phyloP scores from a whole-genome alignment of 2,329 filamentous ascomycete genomes.

The Alternaria sp. region DNA sequence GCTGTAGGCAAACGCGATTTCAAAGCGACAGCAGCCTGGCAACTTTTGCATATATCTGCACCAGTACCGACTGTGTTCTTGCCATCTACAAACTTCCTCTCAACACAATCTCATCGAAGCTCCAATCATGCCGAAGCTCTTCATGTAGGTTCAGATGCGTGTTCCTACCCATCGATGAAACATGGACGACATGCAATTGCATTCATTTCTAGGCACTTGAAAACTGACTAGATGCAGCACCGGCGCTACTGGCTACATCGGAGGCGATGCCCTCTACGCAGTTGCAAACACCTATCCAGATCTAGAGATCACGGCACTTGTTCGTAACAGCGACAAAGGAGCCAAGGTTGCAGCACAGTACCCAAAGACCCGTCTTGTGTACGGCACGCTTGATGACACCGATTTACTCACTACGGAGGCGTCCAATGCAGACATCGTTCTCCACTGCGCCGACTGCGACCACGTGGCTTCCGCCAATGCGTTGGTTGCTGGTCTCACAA shows the following conservation, averaged over 20 bases:
- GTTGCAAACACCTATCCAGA: constrained; percentile 56
- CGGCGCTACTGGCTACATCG: constrained; percentile 43
- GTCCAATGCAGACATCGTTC: constrained; percentile 37
- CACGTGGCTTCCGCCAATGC: constrained; percentile 34
- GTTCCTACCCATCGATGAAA: neutral
- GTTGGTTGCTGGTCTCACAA: constrained; percentile 40
- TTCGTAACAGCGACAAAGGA: constrained; percentile 57
- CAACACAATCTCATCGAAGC: neutral
- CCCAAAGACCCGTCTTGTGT: constrained; percentile 57
- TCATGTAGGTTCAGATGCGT: constrained; percentile 23
- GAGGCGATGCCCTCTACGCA: constrained; percentile 37
- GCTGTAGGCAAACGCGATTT: neutral
- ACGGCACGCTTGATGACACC: constrained; percentile 51
- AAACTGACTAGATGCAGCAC: constrained; percentile 24
- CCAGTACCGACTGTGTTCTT: neutral
- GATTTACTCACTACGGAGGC: constrained; percentile 37
- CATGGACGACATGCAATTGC: neutral
- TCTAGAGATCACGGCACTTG: constrained; percentile 57
- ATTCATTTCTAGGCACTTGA: fast-evolving
- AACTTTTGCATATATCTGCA: neutral
- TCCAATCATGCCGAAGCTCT: constrained; percentile 34
- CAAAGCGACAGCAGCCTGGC: neutral
- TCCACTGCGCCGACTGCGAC: constrained; percentile 46
- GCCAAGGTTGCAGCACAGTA: constrained; percentile 55
- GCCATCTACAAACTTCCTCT: neutral